Evolutionary conservation across 345 rosid species (phyloP).

Genomic region (Salix arbutifolia): DNA sequence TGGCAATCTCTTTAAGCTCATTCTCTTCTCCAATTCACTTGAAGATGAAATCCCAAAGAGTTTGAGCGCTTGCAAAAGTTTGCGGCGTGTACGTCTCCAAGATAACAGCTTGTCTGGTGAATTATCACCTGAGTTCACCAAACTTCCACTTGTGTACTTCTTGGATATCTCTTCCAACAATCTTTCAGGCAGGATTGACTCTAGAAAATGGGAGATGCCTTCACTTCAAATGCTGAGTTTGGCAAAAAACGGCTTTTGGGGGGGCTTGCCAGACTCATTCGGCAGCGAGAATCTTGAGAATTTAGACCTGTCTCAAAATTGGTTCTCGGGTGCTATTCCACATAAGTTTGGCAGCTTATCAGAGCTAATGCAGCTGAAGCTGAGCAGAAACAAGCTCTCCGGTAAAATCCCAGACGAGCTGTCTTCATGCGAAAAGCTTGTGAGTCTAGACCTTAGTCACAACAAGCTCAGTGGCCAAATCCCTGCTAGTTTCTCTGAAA

Average conservation of each 20-base stretch:
- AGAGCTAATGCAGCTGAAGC: conserved; percentile 55
- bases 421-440: conserved; percentile 67
- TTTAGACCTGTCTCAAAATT: conserved; percentile 59
- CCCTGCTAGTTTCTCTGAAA: conserved; percentile 37
- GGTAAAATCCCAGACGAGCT: conserved; percentile 68
- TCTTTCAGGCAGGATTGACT: conserved; percentile 50
- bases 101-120: conserved; percentile 56
- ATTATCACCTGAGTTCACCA: conserved; percentile 45
- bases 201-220: conserved; percentile 58
- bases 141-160: conserved; percentile 61
- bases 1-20: conserved; percentile 65
- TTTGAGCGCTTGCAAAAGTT: conserved; percentile 52
- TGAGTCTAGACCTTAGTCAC: conserved; percentile 69
- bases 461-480: conserved; percentile 60
- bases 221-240: conserved; percentile 75
- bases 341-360: conserved; percentile 34
- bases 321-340: conserved; percentile 57
- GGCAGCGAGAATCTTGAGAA: conserved; percentile 58
- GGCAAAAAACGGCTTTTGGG: conserved; percentile 52
- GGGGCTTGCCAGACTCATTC: conserved; percentile 51
- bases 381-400: conserved; percentile 47
- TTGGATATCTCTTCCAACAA: conserved; percentile 72
- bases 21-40: conserved; percentile 76
- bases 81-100: conserved; percentile 71
- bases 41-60: conserved; percentile 50